Conservation (phyloP, 1,284 basidiomycete genomes). For the Papiliotrema nemorosa region DNA sequence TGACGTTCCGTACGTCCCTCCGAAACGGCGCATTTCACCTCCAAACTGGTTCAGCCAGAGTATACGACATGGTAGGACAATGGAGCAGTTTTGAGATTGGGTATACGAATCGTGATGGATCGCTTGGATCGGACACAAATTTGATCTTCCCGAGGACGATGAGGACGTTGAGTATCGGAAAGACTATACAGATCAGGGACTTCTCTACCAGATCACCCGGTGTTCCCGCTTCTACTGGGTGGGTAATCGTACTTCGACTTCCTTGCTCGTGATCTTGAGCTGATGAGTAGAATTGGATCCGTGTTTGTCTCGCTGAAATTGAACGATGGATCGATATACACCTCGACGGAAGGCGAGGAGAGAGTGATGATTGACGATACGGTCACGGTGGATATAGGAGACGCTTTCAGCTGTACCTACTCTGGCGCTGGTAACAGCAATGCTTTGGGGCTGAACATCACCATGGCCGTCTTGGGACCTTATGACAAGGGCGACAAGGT, state of each 20-base stretch:
- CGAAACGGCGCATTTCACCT: conserved; percentile 1
- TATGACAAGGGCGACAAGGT: background rate
- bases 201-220: background rate
- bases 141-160: background rate
- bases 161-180: background rate
- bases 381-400: conserved; percentile 1
- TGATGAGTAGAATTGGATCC: background rate
- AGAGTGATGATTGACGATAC: background rate
- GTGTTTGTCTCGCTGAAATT: background rate
- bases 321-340: background rate
- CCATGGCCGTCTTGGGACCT: background rate
- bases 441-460: conserved; percentile 1
- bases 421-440: background rate
- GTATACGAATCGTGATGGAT: conserved; percentile 1
- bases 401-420: background rate
- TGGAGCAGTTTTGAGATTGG: background rate
- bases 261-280: background rate
- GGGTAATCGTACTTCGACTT: background rate
- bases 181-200: background rate
- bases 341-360: background rate
- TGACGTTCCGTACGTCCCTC: conserved; percentile 1
- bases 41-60: background rate
- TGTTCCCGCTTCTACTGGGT: background rate
- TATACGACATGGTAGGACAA: conserved; percentile 1
- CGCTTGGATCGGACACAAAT: background rate